Evolutionary conservation across 495 filamentous ascomycete species (phyloP).

Genomic region (Penicillium desertorum): DNA sequence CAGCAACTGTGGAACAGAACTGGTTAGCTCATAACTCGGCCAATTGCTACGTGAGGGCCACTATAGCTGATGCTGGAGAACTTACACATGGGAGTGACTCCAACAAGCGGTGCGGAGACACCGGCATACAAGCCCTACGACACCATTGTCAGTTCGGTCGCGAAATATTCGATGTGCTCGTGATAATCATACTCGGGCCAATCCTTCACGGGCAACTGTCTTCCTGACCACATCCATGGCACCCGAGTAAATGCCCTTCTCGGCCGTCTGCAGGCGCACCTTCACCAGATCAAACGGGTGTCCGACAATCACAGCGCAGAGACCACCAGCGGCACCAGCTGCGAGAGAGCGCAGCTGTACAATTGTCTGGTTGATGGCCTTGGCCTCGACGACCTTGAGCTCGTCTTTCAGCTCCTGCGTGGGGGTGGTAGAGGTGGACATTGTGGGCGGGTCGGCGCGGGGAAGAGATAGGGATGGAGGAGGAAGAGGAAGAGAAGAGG

Average conservation of each 20-base stretch:
- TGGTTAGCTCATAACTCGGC: conserved; percentile 13
- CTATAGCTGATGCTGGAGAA: conserved; percentile 18
- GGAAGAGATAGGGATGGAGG: conserved; percentile 8
- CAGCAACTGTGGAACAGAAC: conserved; percentile 64
- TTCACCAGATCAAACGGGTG: conserved; percentile 98
- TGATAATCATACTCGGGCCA: conserved; percentile 54
- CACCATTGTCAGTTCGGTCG: conserved; percentile 4
- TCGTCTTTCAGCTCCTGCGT: conserved; percentile 38
- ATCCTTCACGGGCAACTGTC: conserved; percentile 82
- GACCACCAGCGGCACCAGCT: conserved; percentile 88
- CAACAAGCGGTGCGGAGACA: conserved; percentile 89
- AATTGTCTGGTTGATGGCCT: conserved; percentile 47
- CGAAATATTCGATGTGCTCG: neutral
- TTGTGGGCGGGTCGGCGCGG: conserved; percentile 18
- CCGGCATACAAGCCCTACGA: conserved; percentile 87
- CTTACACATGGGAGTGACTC: conserved; percentile 99
- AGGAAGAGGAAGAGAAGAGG: conserved; percentile 4
- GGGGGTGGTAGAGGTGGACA: conserved; percentile 37
- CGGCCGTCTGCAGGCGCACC: conserved; percentile 92
- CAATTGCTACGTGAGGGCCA: neutral
- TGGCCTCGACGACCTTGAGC: conserved; percentile 33
- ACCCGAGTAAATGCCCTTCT: conserved; percentile 85
- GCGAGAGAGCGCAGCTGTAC: conserved; percentile 71
- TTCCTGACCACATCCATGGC: conserved; percentile 90
- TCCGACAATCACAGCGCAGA: conserved; percentile 89